Evolutionary conservation across 805 yeast genomes (phyloP).

Genomic region (Metschnikowia baotianmanensis): DNA sequence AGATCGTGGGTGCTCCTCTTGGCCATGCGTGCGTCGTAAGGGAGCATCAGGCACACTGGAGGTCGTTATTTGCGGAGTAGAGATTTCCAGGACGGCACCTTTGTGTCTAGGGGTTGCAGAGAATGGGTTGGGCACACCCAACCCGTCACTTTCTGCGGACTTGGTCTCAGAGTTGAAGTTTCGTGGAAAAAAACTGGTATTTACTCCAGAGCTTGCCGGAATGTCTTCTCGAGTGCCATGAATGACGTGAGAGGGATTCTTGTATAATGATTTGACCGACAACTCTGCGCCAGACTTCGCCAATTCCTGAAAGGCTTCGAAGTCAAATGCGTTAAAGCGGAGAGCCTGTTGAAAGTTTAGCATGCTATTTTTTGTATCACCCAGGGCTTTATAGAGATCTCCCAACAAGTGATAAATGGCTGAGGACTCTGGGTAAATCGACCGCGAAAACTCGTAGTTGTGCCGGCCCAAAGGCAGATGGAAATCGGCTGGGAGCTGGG

Average conservation of each 20-base stretch:
- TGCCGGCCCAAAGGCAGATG: constrained; percentile 21
- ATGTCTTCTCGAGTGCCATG: neutral
- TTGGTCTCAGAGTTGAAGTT: constrained; percentile 7
- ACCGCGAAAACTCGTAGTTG: constrained; percentile 40
- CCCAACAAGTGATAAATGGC: constrained; percentile 69
- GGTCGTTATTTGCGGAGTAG: constrained; percentile 22
- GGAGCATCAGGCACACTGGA: constrained; percentile 38
- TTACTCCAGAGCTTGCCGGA: neutral
- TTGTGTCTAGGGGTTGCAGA: constrained; percentile 33
- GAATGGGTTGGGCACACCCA: constrained; percentile 20
- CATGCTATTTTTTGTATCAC: constrained; percentile 63
- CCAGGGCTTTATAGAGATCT: constrained; percentile 55
- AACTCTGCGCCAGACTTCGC: constrained; percentile 70
- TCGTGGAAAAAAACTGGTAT: constrained; percentile 8
- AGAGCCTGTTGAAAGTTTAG: constrained; percentile 67
- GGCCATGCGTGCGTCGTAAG: constrained; percentile 23
- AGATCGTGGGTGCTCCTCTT: constrained; percentile 6
- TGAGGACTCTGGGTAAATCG: constrained; percentile 61
- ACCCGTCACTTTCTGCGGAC: constrained; percentile 7
- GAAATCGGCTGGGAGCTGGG: constrained; percentile 6
- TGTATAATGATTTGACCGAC: constrained; percentile 55
- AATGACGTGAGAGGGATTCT: constrained; percentile 16
- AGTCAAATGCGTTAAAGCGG: constrained; percentile 71
- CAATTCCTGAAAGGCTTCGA: constrained; percentile 82
- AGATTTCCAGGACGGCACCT: constrained; percentile 10